Percentiles rank a stretch among this genome's conserved stretches.
Evolutionary conservation across 805 yeast genomes (phyloP).

Genomic region (Blastobotrys chiropterorum): DNA sequence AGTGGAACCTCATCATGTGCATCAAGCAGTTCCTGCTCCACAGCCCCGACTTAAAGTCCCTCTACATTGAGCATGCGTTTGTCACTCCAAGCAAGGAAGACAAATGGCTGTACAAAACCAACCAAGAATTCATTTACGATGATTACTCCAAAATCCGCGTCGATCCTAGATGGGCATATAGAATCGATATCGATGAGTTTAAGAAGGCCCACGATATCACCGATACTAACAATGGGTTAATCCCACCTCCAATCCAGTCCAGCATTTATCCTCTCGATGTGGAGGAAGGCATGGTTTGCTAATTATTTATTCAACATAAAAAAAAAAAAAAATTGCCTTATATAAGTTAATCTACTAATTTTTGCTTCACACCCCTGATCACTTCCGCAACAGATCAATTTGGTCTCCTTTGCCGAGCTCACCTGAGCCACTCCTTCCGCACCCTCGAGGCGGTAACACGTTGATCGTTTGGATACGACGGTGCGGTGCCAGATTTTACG

Average conservation of each 20-base stretch:
- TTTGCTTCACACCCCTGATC: too few relatives aligned
- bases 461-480: too few relatives aligned
- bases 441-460: too few relatives aligned
- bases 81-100: background rate
- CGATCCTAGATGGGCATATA: background rate
- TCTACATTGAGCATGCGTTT: slow-evolving; percentile 2
- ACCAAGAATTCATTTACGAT: background rate
- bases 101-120: background rate
- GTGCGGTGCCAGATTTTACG: background rate
- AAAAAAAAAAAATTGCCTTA: too few relatives aligned
- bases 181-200: background rate
- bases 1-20: background rate
- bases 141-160: background rate
- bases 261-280: background rate
- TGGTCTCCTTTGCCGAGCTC: too few relatives aligned
- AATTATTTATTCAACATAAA: background rate
- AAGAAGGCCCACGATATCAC: background rate
- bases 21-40: background rate
- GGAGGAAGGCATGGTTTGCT: background rate
- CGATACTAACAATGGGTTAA: background rate
- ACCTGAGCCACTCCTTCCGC: too few relatives aligned
- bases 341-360: too few relatives aligned
- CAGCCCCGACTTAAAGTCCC: background rate
- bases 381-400: background rate
- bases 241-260: background rate